These are phyloP conservation scores for Rusavskia elegans DNA, from an alignment of 495 filamentous ascomycete species.

Conservation along the genomic window DNA sequence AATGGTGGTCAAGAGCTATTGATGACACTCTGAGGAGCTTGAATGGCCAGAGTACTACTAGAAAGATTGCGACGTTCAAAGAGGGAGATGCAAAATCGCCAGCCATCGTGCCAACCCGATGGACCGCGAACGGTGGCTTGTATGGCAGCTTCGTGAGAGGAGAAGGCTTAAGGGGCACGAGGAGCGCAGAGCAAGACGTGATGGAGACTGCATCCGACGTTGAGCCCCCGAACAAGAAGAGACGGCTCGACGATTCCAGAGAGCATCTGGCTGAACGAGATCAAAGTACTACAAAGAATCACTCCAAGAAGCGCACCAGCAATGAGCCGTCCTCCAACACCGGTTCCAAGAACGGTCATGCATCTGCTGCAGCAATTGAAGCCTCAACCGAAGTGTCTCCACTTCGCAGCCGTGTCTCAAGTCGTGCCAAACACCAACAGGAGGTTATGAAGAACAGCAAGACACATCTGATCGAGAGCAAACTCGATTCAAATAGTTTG, in stretches of 20 bases:
- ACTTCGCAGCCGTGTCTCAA: too few relatives aligned
- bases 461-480: too few relatives aligned
- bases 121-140: conserved; percentile 39
- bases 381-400: too few relatives aligned
- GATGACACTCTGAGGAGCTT: conserved; percentile 61
- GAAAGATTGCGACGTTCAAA: conserved; percentile 18
- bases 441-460: too few relatives aligned
- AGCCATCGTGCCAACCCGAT: neutral
- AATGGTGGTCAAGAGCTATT: conserved; percentile 74
- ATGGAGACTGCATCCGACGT: neutral
- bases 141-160: conserved; percentile 75
- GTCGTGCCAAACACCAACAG: too few relatives aligned
- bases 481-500: too few relatives aligned
- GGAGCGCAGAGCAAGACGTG: conserved; percentile 9
- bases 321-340: too few relatives aligned
- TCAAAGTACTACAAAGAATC: too few relatives aligned
- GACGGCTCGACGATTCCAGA: neutral
- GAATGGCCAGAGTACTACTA: conserved; percentile 25
- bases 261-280: too few relatives aligned
- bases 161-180: conserved; percentile 52
- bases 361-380: too few relatives aligned
- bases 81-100: neutral
- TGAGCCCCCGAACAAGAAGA: neutral
- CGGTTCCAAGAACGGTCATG: too few relatives aligned
- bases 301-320: too few relatives aligned